Evolutionary conservation across 768 basidiomycete species (phyloP).

Genomic region (Lactarius hengduanensis): DNA sequence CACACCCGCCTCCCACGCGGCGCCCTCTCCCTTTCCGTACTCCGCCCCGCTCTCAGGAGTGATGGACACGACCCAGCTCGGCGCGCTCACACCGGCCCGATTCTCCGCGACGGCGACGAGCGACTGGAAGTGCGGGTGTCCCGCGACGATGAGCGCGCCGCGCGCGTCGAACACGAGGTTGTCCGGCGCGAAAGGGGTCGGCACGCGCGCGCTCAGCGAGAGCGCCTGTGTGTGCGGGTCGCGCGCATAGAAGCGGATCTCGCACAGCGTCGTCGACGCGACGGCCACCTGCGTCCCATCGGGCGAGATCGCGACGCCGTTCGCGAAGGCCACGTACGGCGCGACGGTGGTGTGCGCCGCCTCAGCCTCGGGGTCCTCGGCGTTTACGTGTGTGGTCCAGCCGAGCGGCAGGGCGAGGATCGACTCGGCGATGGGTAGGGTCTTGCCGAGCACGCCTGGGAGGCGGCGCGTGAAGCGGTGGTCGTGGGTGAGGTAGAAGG

Average conservation of each 20-base stretch:
- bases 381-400: slow-evolving; percentile 54
- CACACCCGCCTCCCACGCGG: slow-evolving; percentile 43
- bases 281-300: slow-evolving; percentile 51
- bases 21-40: not conserved
- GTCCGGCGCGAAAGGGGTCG: slow-evolving; percentile 59
- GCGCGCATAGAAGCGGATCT: slow-evolving; percentile 53
- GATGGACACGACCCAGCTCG: slow-evolving; percentile 62
- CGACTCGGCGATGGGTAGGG: slow-evolving; percentile 56
- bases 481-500: slow-evolving; percentile 74
- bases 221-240: slow-evolving; percentile 47
- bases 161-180: slow-evolving; percentile 56
- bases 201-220: slow-evolving; percentile 39
- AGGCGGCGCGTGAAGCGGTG: slow-evolving; percentile 65
- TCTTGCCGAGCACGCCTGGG: slow-evolving; percentile 46
- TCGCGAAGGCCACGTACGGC: slow-evolving; percentile 60
- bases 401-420: slow-evolving; percentile 55
- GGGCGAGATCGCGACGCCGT: slow-evolving; percentile 63
- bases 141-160: slow-evolving; percentile 54
- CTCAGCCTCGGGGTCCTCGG: slow-evolving; percentile 20
- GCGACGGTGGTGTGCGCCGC: slow-evolving; percentile 37
- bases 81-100: slow-evolving; percentile 41
- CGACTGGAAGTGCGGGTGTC: slow-evolving; percentile 63
- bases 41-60: slow-evolving; percentile 22
- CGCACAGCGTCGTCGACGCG: slow-evolving; percentile 49
- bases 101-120: slow-evolving; percentile 47